phyloP scores from a whole-genome alignment of 305 asterid species.

The Fraxinus sp. region DNA sequence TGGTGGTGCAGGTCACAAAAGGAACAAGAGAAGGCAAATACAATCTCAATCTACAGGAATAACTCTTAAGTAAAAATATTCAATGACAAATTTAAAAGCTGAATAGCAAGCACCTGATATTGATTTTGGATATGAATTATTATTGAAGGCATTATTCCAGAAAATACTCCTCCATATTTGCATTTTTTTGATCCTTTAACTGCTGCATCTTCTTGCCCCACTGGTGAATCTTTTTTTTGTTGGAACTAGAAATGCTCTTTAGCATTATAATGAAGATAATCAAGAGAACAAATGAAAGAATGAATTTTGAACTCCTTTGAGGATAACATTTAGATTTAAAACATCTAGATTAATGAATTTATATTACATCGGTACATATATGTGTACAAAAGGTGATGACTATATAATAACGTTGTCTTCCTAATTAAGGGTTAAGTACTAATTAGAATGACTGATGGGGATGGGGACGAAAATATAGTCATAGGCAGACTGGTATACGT shows the following conservation, averaged over 20 bases:
- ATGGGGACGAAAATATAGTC: slow-evolving; percentile 15
- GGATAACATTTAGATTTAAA: neutral
- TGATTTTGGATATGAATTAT: neutral
- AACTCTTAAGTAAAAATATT: neutral
- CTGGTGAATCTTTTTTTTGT: neutral
- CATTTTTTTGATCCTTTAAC: neutral
- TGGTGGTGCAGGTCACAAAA: neutral
- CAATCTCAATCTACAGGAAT: neutral
- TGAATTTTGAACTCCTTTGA: neutral
- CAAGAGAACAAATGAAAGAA: neutral
- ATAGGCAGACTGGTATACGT: slow-evolving; percentile 29
- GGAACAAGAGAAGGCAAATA: neutral
- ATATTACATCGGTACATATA: neutral
- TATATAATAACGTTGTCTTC: slow-evolving; percentile 1
- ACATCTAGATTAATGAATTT: neutral
- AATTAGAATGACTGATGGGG: neutral
- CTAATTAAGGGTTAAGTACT: slow-evolving; percentile 13
- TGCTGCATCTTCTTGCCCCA: neutral
- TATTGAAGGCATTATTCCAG: neutral
- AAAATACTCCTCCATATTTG: neutral
- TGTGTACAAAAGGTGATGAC: slow-evolving; percentile 19
- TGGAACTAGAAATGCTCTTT: neutral
- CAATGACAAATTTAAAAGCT: neutral
- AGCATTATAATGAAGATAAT: neutral
- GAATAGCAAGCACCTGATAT: neutral